Evolutionary conservation across 2,329 filamentous ascomycete species (phyloP).

Genomic region (Cladosporium oxysporum): DNA sequence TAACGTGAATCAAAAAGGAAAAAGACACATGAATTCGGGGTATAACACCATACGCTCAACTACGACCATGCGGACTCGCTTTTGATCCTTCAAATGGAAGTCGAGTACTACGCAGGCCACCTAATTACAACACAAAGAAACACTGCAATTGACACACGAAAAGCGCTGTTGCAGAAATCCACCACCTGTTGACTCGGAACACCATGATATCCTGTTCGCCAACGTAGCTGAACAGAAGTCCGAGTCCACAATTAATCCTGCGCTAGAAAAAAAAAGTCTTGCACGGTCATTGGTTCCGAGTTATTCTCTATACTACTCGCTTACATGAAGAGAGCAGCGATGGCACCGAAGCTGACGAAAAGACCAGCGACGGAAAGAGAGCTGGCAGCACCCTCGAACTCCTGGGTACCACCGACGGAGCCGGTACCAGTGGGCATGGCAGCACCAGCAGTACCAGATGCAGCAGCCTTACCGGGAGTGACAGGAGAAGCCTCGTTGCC

Average conservation of each 20-base stretch:
- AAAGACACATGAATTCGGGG: constrained; percentile 14
- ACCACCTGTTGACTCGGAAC: background rate
- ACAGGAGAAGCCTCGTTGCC: constrained; percentile 7
- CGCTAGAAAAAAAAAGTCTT: constrained; percentile 3
- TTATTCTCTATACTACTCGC: background rate
- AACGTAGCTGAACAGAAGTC: background rate
- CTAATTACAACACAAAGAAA: constrained; percentile 15
- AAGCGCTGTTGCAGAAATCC: background rate
- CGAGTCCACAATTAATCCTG: background rate
- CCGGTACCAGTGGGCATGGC: constrained; percentile 22
- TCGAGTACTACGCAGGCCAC: background rate
- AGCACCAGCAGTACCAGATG: constrained; percentile 10
- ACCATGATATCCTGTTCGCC: background rate
- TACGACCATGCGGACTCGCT: background rate
- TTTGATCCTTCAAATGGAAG: background rate
- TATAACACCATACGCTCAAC: constrained; percentile 20
- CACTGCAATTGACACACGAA: background rate
- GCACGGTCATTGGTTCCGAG: constrained; percentile 13
- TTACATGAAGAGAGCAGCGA: constrained; percentile 33
- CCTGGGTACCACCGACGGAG: constrained; percentile 8
- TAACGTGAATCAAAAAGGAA: background rate
- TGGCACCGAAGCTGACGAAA: constrained; percentile 29
- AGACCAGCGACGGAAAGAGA: constrained; percentile 26
- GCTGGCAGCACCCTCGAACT: constrained; percentile 18
- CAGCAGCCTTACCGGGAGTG: background rate